Base-by-base conservation (phyloP, 148 eudicot species). In the Oxyria digyna region DNA sequence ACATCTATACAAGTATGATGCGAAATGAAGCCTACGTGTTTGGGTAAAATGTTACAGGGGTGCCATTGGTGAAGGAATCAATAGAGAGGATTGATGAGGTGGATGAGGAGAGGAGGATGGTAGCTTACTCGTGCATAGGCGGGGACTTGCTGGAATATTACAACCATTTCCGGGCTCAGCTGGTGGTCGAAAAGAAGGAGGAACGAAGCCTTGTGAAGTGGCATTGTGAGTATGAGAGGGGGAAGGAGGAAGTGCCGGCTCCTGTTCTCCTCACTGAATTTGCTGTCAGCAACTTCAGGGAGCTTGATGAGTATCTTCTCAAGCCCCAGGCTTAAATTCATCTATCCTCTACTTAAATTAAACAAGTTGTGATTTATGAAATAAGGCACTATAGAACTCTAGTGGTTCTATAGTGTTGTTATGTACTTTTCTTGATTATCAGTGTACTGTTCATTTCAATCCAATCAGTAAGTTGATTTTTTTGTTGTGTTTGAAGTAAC, bases 221-320 rank as follows among this genome's bases (percentile, higher is more conserved):
- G 98, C 62, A 33, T 4, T 86, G 86, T 65, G 87, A 89, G 65
- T 89, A 70, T 45, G 95, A 83, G 78, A 93, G 90, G 89, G 79
- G 84, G 0, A 84, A 73, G 8, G 95, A 89, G 8, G 92, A 87
- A 42, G 66, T 81, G 4, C 95, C 95, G 0, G 68, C 79, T 17
- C 98, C 98, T 9, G 62, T 81, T 38, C 64, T 82, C 43, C 72
- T 89, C 55, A 83, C 74, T 67, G 98, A 88, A 13, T 84, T 86
- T 71, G 89, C 89, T 31, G 76, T 78, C 79, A 81, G 82, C 72
- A 84, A 66, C 69, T 83, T 91, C 78, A 2, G 69, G 13, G 89
- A 86, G 2, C 80, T 93, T 54, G 98, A 93, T 81, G 86, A 77
- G 55, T 83, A 79, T 40, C 79, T 87, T 73, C 76, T 81, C 50